These are phyloP conservation scores for Corynespora cassiicola DNA, from an alignment of 2,329 filamentous ascomycete genomes.

Conservation along the genomic window DNA sequence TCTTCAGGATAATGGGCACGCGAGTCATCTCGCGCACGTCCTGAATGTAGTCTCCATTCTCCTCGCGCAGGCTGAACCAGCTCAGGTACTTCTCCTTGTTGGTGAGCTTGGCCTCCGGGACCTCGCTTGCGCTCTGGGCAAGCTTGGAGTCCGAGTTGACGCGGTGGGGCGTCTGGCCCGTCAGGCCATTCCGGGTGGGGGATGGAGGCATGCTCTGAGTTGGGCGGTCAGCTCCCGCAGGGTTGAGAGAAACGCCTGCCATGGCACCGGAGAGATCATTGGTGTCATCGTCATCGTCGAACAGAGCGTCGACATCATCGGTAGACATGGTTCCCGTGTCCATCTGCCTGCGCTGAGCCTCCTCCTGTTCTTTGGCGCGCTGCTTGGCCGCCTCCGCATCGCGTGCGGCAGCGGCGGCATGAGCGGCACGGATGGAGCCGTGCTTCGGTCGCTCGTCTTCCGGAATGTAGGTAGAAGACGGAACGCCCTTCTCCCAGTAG, in stretches of 20 bases:
- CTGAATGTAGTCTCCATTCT: slow-evolving; percentile 95
- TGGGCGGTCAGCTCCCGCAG: slow-evolving; percentile 72
- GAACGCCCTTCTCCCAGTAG: slow-evolving; percentile 99
- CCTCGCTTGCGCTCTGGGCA: slow-evolving; percentile 69
- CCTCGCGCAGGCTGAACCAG: slow-evolving; percentile 87
- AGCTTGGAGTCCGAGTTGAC: slow-evolving; percentile 96
- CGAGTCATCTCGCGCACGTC: slow-evolving; percentile 98
- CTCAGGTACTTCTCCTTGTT: slow-evolving; percentile 97
- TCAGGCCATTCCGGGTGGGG: slow-evolving; percentile 76
- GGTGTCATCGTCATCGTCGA: slow-evolving; percentile 82
- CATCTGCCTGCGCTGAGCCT: slow-evolving; percentile 89
- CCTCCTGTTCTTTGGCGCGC: slow-evolving; percentile 84
- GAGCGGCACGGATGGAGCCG: slow-evolving; percentile 73
- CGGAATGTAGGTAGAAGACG: slow-evolving; percentile 92
- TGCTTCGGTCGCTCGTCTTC: slow-evolving; percentile 96
- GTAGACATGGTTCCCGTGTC: slow-evolving; percentile 94
- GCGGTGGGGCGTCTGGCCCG: slow-evolving; percentile 76
- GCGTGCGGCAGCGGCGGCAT: slow-evolving; percentile 76
- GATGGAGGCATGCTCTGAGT: slow-evolving; percentile 96
- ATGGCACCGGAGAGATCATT: slow-evolving; percentile 91
- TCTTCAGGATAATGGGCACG: slow-evolving; percentile 97
- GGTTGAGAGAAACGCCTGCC: slow-evolving; percentile 83
- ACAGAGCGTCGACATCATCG: slow-evolving; percentile 92
- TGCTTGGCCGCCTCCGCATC: slow-evolving; percentile 84
- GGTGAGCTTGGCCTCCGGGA: slow-evolving; percentile 78